Base-by-base conservation (phyloP, 257 asterid genomes). In the Verbena officinalis region DNA sequence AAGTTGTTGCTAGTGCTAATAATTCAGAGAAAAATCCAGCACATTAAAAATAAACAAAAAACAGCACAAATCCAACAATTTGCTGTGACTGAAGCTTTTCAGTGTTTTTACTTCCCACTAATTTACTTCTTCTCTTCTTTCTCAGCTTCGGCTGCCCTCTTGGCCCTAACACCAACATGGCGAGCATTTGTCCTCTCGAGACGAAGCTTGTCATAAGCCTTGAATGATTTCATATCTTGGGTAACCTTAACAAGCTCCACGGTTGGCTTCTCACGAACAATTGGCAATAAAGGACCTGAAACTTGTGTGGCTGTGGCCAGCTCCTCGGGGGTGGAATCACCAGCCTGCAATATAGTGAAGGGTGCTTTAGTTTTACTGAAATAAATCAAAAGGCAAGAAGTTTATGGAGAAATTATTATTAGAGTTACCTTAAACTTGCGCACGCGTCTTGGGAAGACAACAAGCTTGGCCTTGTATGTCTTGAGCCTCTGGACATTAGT, bases 371-470 rank as follows among this genome's bases (percentile, higher is more conserved):
- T 21, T 11, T 31, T 64, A 17, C 22, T 9, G 20, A 11, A 57
- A 27, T n/a, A 21, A 5, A n/a, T 36, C 31, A 17, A n/a, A 21
- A 38, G 15, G 21, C 3, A 3, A 38, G 20, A 4, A n/a, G 31
- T 55, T 7, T 14, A 42, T 43, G 22, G 2, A 34, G 5, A 27
- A 27, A 27, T 5, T 19, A 46, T 20, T 13, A 48, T 21, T 16
- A 2, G n/a, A 14, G 9, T 9, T 66, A 82, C 92, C 95, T 87
- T 84, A 50, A 75, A 64, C 55, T 85, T 80, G 43, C 79, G 77
- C n/a, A 70, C 70, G n/a, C 83, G 85, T 49, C 91, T 83, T 62
- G 95, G 96, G 86, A 88, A 86, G 75, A 88, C 88, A 20, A 86
- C 91, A 24, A 88, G 69, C 76, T 83, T 83, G 56, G 89, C 96